Percentiles rank a stretch among this genome's conserved stretches.
These are phyloP conservation scores for baker's yeast (Saccharomyces cerevisiae) DNA, from an alignment of 805 yeast species.

Conservation along the genomic window DNA sequence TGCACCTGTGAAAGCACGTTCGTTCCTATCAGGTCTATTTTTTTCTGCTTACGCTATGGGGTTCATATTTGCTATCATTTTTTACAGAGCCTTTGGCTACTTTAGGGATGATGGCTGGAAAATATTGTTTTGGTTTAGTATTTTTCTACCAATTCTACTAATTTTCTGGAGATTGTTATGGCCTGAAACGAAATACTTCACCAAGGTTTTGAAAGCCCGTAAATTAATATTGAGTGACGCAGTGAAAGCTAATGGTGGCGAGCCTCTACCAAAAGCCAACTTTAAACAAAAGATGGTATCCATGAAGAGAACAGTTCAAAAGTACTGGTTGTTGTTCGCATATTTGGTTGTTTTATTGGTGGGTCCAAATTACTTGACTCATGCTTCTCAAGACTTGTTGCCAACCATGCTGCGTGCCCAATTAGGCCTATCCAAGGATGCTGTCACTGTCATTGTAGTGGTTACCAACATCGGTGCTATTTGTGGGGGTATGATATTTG, in stretches of 20 bases:
- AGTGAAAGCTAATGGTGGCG: constrained; percentile 17
- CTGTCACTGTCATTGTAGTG: constrained; percentile 50
- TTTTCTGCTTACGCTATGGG: constrained; percentile 58
- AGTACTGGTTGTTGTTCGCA: constrained; percentile 53
- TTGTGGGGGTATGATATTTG: constrained; percentile 53
- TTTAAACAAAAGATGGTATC: constrained; percentile 18
- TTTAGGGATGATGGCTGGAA: constrained; percentile 51
- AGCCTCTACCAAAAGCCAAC: constrained; percentile 14
- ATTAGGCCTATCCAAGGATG: constrained; percentile 37
- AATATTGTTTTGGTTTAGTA: constrained; percentile 63
- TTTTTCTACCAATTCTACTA: constrained; percentile 56
- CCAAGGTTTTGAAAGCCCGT: constrained; percentile 25
- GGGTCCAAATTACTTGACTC: constrained; percentile 64
- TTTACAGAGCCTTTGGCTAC: constrained; percentile 52
- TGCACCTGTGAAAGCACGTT: constrained; percentile 50
- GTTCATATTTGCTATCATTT: constrained; percentile 55
- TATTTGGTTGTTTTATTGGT: constrained; percentile 57
- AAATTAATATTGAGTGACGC: constrained; percentile 14
- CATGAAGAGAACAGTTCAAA: constrained; percentile 34
- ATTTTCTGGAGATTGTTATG: constrained; percentile 48
- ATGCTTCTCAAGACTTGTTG: constrained; percentile 67
- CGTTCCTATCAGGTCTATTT: constrained; percentile 53
- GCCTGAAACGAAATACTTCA: constrained; percentile 54
- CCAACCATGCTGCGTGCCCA: constrained; percentile 56
- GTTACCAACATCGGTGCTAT: constrained; percentile 64